These are phyloP conservation scores for Leccinellum rugosiceps DNA, from an alignment of 768 basidiomycete genomes.

Conservation along the genomic window DNA sequence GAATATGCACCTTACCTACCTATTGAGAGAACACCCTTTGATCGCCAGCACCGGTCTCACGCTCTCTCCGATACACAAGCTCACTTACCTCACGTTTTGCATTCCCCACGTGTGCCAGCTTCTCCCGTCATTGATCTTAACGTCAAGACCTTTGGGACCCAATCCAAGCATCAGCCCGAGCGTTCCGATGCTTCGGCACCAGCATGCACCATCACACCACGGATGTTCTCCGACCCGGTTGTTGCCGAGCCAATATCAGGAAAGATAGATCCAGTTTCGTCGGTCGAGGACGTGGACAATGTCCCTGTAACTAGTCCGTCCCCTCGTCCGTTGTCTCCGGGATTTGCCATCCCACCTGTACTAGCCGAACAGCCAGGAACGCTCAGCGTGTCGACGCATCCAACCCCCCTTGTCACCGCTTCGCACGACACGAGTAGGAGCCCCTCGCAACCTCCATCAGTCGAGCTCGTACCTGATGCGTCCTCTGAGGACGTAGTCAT, in stretches of 20 bases:
- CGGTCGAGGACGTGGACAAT: background rate
- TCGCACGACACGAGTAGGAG: slow-evolving; percentile 7
- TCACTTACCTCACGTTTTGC: background rate
- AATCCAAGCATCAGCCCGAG: background rate
- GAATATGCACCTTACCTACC: background rate
- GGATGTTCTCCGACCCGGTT: background rate
- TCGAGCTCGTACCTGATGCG: background rate
- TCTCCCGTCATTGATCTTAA: slow-evolving; percentile 9
- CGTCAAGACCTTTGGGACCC: slow-evolving; percentile 1
- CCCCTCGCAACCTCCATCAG: slow-evolving; percentile 15
- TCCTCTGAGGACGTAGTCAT: background rate
- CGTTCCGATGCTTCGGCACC: background rate
- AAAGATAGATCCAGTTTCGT: background rate
- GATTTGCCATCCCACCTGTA: background rate
- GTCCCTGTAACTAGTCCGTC: background rate
- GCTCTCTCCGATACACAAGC: background rate
- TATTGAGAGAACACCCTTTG: background rate
- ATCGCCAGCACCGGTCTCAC: background rate
- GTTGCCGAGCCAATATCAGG: background rate
- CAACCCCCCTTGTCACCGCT: background rate
- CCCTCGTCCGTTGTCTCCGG: slow-evolving; percentile 2
- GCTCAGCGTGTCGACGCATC: background rate
- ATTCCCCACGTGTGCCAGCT: background rate
- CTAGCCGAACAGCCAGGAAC: background rate
- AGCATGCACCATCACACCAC: background rate